phyloP scores from a whole-genome alignment of 805 yeast species.

The Starmerella sirachaensis region DNA sequence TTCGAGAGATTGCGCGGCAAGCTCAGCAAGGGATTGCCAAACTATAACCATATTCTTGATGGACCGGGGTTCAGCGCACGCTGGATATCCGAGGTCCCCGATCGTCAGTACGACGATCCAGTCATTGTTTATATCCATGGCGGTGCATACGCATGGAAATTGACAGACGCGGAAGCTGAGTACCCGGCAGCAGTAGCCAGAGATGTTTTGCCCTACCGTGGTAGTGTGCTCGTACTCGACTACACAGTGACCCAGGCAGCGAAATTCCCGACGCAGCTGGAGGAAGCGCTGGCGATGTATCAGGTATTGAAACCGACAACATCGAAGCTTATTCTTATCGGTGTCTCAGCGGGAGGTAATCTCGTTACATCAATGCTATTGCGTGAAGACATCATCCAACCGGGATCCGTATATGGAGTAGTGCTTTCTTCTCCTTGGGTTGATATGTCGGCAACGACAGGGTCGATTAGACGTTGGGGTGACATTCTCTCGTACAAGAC shows the following conservation, averaged over 20 bases:
- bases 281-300: conserved; percentile 18
- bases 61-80: no score
- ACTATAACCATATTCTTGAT: no score
- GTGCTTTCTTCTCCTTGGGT: no score
- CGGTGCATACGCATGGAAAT: conserved; percentile 14
- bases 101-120: conserved; percentile 15
- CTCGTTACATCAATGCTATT: conserved; percentile 11
- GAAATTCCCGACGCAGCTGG: conserved; percentile 21
- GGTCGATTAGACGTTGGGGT: no score
- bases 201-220: conserved; percentile 8
- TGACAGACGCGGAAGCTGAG: conserved; percentile 1
- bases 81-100: conserved; percentile 14
- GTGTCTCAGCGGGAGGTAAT: conserved; percentile 28
- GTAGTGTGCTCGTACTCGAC: conserved; percentile 22
- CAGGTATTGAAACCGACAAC: conserved; percentile 15
- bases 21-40: no score
- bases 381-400: no score
- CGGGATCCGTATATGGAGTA: no score
- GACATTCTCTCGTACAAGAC: no score
- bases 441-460: no score
- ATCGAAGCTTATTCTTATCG: conserved; percentile 20
- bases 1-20: no score
- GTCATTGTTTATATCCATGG: conserved; percentile 19
- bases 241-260: conserved; percentile 19
- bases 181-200: not conserved